Evolutionary conservation across 257 asterid species (phyloP).

Genomic region (Cinchona pubescens): DNA sequence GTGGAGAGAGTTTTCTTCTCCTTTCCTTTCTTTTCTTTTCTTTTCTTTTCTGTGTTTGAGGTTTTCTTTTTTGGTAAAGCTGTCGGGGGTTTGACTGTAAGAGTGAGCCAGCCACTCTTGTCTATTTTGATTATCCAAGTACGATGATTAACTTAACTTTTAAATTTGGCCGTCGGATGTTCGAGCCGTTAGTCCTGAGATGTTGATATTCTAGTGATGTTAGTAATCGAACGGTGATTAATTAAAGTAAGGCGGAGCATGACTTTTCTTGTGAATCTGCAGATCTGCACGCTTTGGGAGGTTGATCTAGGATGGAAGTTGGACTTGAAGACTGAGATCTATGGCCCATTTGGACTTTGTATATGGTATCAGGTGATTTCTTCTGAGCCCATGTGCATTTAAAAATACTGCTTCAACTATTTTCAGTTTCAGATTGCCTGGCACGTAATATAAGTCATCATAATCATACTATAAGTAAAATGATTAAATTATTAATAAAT

Average conservation of each 20-base stretch:
- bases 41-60: constrained; percentile 23
- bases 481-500: no score
- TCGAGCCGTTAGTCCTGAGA: background rate
- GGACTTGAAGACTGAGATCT: background rate
- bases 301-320: no score
- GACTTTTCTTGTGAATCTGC: constrained; percentile 10
- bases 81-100: constrained; percentile 29
- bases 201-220: background rate
- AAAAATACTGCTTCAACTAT: background rate
- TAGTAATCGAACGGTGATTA: background rate
- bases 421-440: no score
- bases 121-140: constrained; percentile 5
- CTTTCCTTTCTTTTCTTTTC: background rate
- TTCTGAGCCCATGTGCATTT: background rate
- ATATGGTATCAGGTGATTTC: background rate
- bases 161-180: constrained; percentile 16
- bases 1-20: constrained; percentile 1
- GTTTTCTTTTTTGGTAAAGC: constrained; percentile 59
- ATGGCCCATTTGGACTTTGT: background rate
- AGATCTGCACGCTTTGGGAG: no score
- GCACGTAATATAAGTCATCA: no score
- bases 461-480: no score
- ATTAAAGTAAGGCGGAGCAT: constrained; percentile 4
- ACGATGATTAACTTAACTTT: background rate
- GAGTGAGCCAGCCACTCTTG: constrained; percentile 31